These are phyloP conservation scores for Yarrowia galli DNA, from an alignment of 1,139 yeast genomes.

Conservation along the genomic window DNA sequence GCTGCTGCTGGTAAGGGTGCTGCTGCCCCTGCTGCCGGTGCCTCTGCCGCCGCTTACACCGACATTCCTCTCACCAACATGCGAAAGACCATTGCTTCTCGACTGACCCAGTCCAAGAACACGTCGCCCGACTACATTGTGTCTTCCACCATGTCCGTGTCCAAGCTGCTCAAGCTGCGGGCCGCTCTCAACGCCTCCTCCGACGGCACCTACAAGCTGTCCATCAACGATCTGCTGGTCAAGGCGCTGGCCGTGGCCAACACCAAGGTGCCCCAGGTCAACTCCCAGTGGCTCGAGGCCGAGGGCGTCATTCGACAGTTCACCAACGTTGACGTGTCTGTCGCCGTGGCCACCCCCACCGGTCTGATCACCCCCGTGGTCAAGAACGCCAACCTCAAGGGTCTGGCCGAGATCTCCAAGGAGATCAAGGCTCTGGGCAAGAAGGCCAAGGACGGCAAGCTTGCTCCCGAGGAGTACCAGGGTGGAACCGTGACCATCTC, in stretches of 20 bases:
- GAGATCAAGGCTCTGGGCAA: slow-evolving; percentile 93
- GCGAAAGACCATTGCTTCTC: slow-evolving; percentile 93
- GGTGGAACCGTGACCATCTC: slow-evolving; percentile 99
- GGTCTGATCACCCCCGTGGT: slow-evolving; percentile 97
- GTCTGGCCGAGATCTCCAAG: slow-evolving; percentile 78
- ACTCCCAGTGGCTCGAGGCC: slow-evolving; percentile 90
- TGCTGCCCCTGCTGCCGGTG: slow-evolving; percentile 56
- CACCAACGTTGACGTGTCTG: slow-evolving; percentile 92
- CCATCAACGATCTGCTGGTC: slow-evolving; percentile 92
- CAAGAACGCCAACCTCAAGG: slow-evolving; percentile 84
- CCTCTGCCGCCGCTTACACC: slow-evolving; percentile 66
- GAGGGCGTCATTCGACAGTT: slow-evolving; percentile 93
- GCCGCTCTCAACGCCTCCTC: slow-evolving; percentile 85
- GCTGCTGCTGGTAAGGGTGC: slow-evolving; percentile 58
- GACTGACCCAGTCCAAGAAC: slow-evolving; percentile 86
- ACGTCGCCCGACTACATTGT: slow-evolving; percentile 92
- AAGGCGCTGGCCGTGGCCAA: slow-evolving; percentile 94
- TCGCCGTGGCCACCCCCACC: slow-evolving; percentile 98
- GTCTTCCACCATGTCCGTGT: slow-evolving; percentile 82
- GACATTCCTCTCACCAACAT: slow-evolving; percentile 88
- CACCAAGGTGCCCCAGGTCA: slow-evolving; percentile 89
- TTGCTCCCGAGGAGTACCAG: slow-evolving; percentile 94
- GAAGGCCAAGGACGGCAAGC: slow-evolving; percentile 94
- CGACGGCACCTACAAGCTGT: slow-evolving; percentile 86
- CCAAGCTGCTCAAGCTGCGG: slow-evolving; percentile 90